Evolutionary conservation across 1,139 yeast species (phyloP).

Genomic region (Scheffersomyces quercinus): DNA sequence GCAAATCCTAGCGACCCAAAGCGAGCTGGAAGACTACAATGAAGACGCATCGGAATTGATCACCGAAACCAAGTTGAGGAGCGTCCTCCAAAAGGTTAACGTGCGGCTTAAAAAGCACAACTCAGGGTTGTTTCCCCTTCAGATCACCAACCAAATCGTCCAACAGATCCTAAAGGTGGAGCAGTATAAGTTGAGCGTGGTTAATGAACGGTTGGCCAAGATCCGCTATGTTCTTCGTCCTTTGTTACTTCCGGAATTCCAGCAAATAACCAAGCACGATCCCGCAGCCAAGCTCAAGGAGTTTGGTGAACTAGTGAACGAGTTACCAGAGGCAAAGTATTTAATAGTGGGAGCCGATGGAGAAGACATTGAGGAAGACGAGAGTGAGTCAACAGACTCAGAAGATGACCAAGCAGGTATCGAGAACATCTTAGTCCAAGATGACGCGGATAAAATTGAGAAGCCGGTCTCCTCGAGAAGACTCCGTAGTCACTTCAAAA

Average conservation of each 20-base stretch:
- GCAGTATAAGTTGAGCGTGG: constrained; percentile 25
- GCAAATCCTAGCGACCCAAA: constrained; percentile 14
- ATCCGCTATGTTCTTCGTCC: constrained; percentile 29
- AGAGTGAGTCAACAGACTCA: constrained; percentile 5
- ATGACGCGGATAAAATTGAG: constrained; percentile 1
- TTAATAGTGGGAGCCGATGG: constrained; percentile 13
- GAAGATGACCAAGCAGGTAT: constrained; percentile 3
- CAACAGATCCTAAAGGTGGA: constrained; percentile 40
- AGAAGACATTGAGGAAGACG: constrained; percentile 2
- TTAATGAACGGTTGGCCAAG: constrained; percentile 27
- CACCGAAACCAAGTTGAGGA: constrained; percentile 21
- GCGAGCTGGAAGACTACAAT: constrained; percentile 5
- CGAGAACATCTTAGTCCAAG: constrained; percentile 1
- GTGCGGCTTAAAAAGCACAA: constrained; percentile 30
- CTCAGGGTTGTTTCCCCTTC: constrained; percentile 26
- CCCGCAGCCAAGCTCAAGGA: constrained; percentile 14
- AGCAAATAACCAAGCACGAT: constrained; percentile 12
- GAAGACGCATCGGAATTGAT: constrained; percentile 8
- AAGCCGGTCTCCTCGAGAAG: constrained; percentile 1
- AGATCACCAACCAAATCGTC: constrained; percentile 36
- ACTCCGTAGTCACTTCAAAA: constrained; percentile 1
- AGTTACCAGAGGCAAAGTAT: constrained; percentile 38
- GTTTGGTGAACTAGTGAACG: constrained; percentile 25
- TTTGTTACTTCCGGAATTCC: constrained; percentile 27
- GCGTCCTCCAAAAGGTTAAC: constrained; percentile 29